Evolutionary conservation across 108 stramenopile genomes (phyloP).

Genomic region (Discostella stelligeroides): DNA sequence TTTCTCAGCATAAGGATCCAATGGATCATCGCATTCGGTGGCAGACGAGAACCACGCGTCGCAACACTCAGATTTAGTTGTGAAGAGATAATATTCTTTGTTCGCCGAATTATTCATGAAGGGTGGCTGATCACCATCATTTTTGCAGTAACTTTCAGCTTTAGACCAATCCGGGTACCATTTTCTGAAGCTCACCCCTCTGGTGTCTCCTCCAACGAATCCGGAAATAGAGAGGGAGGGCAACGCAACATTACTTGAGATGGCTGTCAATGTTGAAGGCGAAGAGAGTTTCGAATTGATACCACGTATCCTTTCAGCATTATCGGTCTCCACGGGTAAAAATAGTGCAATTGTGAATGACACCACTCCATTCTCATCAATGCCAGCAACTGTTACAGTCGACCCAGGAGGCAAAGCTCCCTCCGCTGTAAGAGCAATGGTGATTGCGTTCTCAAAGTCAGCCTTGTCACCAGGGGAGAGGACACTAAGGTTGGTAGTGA

Average conservation of each 20-base stretch:
- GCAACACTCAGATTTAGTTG: conserved; percentile 10
- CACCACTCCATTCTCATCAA: conserved; percentile 14
- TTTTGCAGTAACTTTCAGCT: background rate
- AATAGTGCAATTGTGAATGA: conserved; percentile 16
- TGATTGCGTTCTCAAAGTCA: conserved; percentile 22
- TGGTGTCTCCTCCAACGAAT: conserved; percentile 19
- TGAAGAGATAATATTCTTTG: background rate
- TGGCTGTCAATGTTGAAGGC: conserved; percentile 13
- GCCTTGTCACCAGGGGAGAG: background rate
- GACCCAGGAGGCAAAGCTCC: conserved; percentile 20
- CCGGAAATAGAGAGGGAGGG: conserved; percentile 1
- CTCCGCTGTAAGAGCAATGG: background rate
- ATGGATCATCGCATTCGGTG: background rate
- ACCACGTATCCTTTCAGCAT: conserved; percentile 4
- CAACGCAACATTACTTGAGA: conserved; percentile 9
- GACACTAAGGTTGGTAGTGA: conserved; percentile 12
- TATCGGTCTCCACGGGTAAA: background rate
- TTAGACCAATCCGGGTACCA: conserved; percentile 16
- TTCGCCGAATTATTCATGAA: conserved; percentile 5
- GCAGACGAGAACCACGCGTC: conserved; percentile 13
- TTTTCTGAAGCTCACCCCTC: conserved; percentile 10
- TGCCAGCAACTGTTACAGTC: conserved; percentile 20
- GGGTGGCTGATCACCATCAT: conserved; percentile 17
- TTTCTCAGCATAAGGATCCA: background rate
- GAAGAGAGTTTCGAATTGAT: conserved; percentile 5